Evolutionary conservation across 352 stramenopile genomes (phyloP).

Genomic region (Globisporangium paroecandrum): DNA sequence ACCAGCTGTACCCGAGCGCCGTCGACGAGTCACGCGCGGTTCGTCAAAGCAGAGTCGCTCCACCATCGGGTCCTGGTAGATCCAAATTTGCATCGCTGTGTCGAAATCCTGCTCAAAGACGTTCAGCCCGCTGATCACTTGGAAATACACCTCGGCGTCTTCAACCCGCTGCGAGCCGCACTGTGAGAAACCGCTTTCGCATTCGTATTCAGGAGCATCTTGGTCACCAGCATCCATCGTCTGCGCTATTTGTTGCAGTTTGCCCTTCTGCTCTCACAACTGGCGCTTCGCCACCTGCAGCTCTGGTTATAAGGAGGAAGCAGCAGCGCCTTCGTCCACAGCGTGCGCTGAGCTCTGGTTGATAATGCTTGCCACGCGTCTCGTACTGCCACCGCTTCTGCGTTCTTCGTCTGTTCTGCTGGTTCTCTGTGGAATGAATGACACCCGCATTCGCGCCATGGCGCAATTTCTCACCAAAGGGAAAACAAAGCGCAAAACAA

Average conservation of each 20-base stretch:
- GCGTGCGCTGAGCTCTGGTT: not conserved
- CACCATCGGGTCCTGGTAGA: conserved; percentile 47
- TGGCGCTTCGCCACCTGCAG: not conserved
- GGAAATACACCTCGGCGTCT: not conserved
- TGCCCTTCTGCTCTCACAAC: not conserved
- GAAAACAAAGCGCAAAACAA: not conserved
- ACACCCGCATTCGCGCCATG: not conserved
- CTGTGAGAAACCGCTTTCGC: not conserved
- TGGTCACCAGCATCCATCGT: not conserved
- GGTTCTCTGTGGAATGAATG: not conserved
- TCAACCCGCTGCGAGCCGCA: not conserved
- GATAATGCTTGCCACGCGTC: not conserved
- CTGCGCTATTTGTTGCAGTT: not conserved
- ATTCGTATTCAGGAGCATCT: not conserved
- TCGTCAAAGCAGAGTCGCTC: conserved; percentile 38
- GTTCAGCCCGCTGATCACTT: conserved; percentile 21
- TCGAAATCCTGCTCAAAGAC: conserved; percentile 70
- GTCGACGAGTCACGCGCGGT: conserved; percentile 15
- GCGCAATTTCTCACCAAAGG: not conserved
- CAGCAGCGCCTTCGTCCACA: not conserved
- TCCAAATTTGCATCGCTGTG: conserved; percentile 62
- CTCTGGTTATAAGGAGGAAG: not conserved
- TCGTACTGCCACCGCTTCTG: not conserved
- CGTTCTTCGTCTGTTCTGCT: not conserved
- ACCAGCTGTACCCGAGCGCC: not conserved